Percentiles rank a stretch among this genome's conserved stretches.
phyloP scores from a whole-genome alignment of 2,329 filamentous ascomycete species.

The Cladosporium halotolerans region DNA sequence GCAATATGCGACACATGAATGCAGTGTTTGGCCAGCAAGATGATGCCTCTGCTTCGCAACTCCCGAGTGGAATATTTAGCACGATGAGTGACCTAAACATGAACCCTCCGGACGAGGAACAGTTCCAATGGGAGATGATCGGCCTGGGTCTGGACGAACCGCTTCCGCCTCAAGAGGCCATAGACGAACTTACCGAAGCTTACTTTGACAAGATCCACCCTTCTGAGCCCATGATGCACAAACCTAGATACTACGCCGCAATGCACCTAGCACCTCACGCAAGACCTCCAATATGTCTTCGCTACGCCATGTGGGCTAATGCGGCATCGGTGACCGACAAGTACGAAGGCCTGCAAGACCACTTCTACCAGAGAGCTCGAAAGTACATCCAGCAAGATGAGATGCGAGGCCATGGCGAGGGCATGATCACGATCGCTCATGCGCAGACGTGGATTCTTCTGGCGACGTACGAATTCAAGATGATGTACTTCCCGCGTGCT shows the following conservation, averaged over 20 bases:
- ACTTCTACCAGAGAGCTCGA: conserved; percentile 83
- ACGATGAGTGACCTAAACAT: not conserved
- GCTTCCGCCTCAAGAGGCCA: conserved; percentile 68
- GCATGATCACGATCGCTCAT: conserved; percentile 77
- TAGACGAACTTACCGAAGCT: conserved; percentile 80
- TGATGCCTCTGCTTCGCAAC: not conserved
- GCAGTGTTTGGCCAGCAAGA: not conserved
- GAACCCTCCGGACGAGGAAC: conserved; percentile 15
- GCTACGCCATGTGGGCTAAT: conserved; percentile 94
- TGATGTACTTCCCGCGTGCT: conserved; percentile 93
- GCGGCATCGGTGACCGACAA: conserved; percentile 82
- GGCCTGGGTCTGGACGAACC: conserved; percentile 75
- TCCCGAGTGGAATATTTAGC: not conserved
- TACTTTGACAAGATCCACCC: conserved; percentile 90
- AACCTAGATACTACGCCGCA: conserved; percentile 75
- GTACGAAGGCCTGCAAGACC: conserved; percentile 69
- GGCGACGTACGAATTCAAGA: conserved; percentile 85
- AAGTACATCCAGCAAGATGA: conserved; percentile 89
- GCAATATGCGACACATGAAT: conserved; percentile 13
- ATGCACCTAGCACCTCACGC: conserved; percentile 84
- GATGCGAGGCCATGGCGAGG: conserved; percentile 85
- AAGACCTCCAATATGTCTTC: conserved; percentile 77
- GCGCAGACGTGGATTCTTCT: conserved; percentile 79
- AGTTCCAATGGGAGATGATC: conserved; percentile 79
- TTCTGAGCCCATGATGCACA: conserved; percentile 82